Percentiles rank a stretch among this genome's conserved stretches.
Evolutionary conservation across 1,284 basidiomycete species (phyloP).

Genomic region (Peniophora sp.): DNA sequence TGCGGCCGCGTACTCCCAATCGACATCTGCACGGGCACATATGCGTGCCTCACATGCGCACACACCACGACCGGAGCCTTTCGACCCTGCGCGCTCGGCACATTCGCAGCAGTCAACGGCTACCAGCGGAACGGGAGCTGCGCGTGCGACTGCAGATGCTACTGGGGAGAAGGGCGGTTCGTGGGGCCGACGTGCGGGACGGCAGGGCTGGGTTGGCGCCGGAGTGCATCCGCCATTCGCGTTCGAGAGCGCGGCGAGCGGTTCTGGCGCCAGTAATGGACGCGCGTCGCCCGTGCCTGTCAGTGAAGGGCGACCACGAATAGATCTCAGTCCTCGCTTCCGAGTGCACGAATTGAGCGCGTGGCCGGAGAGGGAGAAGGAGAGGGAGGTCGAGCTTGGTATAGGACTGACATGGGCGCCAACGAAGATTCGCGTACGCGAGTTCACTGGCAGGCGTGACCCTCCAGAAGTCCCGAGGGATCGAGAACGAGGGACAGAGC

Average conservation of each 20-base stretch:
- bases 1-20: background rate
- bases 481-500: slow-evolving; percentile 7
- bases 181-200: slow-evolving; percentile 9
- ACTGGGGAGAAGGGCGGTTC: slow-evolving; percentile 2
- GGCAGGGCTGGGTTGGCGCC: slow-evolving; percentile 9
- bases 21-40: slow-evolving; percentile 2
- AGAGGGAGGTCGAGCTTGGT: slow-evolving; percentile 12
- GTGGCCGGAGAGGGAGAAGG: slow-evolving; percentile 2
- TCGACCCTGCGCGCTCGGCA: slow-evolving; percentile 6
- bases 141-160: slow-evolving; percentile 3
- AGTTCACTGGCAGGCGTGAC: slow-evolving; percentile 8
- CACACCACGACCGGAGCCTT: background rate
- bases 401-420: slow-evolving; percentile 17
- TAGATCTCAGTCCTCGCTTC: slow-evolving; percentile 6
- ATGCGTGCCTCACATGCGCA: slow-evolving; percentile 1
- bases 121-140: slow-evolving; percentile 6
- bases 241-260: slow-evolving; percentile 11
- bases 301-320: background rate
- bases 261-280: slow-evolving; percentile 5
- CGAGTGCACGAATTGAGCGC: too few species aligned
- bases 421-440: slow-evolving; percentile 13
- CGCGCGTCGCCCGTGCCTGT: background rate
- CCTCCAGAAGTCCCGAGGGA: slow-evolving; percentile 2
- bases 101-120: slow-evolving; percentile 11
- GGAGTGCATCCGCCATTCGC: slow-evolving; percentile 14